Conservation (phyloP, 2,329 filamentous ascomycete genomes). For the Hymenoscyphus salicellus region DNA sequence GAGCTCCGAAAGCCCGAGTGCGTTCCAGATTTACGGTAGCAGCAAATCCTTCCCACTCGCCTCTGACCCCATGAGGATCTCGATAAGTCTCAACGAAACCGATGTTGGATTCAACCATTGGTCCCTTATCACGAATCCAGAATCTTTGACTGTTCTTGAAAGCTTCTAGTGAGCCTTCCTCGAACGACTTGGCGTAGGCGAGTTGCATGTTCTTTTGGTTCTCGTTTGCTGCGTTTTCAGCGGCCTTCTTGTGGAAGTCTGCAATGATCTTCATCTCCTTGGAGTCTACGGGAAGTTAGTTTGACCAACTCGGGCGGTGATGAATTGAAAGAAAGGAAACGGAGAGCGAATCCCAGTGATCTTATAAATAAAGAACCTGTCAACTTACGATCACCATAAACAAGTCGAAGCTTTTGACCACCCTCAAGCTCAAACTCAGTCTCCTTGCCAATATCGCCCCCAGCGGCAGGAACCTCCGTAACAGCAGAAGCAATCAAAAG, state of each 20-base stretch:
- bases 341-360: neutral
- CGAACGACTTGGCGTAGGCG: conserved; percentile 73
- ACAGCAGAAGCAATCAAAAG: conserved; percentile 70
- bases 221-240: conserved; percentile 67
- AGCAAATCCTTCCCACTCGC: conserved; percentile 81
- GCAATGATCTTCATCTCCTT: conserved; percentile 69
- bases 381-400: conserved; percentile 62
- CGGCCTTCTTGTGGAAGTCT: conserved; percentile 65
- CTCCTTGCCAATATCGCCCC: conserved; percentile 67
- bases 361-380: neutral
- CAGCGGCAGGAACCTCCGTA: conserved; percentile 55
- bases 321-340: no score
- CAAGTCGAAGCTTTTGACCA: conserved; percentile 61
- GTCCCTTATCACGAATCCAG: conserved; percentile 82
- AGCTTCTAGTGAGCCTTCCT: conserved; percentile 68
- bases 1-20: conserved; percentile 79
- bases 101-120: conserved; percentile 73
- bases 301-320: no score
- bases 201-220: conserved; percentile 70
- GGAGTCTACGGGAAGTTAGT: conserved; percentile 40
- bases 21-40: conserved; percentile 86
- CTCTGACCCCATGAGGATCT: conserved; percentile 75
- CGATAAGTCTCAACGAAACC: conserved; percentile 85
- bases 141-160: conserved; percentile 78
- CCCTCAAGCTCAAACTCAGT: conserved; percentile 58